A percentile compares a stretch with the other conserved stretches of the same genome.
Evolutionary conservation across 2,329 filamentous ascomycete species (phyloP).

Genomic region (Diplodia scrobiculata): DNA sequence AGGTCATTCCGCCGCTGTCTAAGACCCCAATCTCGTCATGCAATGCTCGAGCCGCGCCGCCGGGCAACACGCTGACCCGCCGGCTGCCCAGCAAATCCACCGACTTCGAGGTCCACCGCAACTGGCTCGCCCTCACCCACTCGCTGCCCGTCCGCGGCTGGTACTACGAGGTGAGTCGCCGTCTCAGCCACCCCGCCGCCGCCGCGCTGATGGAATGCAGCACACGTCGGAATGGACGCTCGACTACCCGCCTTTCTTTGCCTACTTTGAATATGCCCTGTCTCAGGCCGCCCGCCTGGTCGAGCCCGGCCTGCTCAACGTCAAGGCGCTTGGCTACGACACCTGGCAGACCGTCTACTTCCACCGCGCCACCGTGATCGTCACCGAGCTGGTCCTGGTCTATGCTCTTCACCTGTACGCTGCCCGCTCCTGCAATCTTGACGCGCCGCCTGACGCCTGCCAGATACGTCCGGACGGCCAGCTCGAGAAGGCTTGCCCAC

Average conservation of each 20-base stretch:
- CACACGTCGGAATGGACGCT: conserved; percentile 99
- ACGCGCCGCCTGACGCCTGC: conserved; percentile 31
- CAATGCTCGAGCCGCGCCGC: conserved; percentile 20
- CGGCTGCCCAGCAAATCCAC: conserved; percentile 77
- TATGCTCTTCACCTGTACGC: conserved; percentile 76
- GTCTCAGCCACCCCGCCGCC: not conserved
- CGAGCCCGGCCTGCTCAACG: conserved; percentile 78
- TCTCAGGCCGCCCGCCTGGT: conserved; percentile 76
- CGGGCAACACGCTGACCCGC: conserved; percentile 24
- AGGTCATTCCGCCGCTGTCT: conserved; percentile 47
- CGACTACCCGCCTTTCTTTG: conserved; percentile 98
- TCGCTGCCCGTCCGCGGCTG: conserved; percentile 83
- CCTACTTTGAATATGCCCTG: conserved; percentile 91
- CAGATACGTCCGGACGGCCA: conserved; percentile 75
- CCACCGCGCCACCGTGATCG: conserved; percentile 83
- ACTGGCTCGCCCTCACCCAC: conserved; percentile 96
- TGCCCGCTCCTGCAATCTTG: conserved; percentile 19
- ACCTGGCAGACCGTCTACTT: conserved; percentile 95
- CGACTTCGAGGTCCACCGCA: conserved; percentile 97
- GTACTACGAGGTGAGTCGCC: conserved; percentile 75
- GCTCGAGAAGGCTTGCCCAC: conserved; percentile 76
- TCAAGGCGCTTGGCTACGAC: conserved; percentile 80
- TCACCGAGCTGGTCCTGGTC: conserved; percentile 79
- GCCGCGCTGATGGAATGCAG: conserved; percentile 42
- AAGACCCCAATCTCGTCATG: conserved; percentile 17